Base-by-base conservation (phyloP, 176 grass and related monocot species). In the Phoenix roebelenii region DNA sequence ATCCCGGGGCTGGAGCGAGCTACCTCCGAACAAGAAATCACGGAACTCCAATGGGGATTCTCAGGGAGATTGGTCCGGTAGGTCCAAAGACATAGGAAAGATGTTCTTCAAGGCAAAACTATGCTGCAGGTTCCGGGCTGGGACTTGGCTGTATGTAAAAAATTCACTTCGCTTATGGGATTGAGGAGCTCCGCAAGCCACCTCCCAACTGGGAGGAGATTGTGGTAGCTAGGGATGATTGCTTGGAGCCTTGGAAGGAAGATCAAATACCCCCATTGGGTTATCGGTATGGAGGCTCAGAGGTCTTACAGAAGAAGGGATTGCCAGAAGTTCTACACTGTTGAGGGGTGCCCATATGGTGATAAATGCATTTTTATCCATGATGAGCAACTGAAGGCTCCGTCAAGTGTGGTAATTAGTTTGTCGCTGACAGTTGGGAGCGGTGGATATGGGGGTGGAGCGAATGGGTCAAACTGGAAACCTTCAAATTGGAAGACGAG, bases 41-140 rank as follows among this genome's bases (percentile, higher is more conserved):
- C 84, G 87, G 24, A 77, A 49, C 50, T 75, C 71, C 32, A 10
- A 39, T 2, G 32, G 32, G 32, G 32, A 39, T 51, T 63, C 65
- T 5, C 65, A 52, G 3, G 63, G 56, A 15, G 58, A 57, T 44
- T 58, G 68, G 51, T 69, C 54, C 44, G 66, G 78, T 72, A 94
- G 82, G 74, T 98, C 87, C 15, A 75, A 88, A 5, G 84, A 78
- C 3, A 83, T 98, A 15, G 87, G 87, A n/a, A 98, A 98, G 72
- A 92, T 98, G 93, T 98, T 98, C 84, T 98, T 98, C 81, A 92
- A 92, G 71, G 92, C 93, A 23, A 98, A 98, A 61, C 93, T 92
- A 19, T 98, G 93, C 81, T 88, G 87, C 76, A 88, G 91, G 66
- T 92, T 92, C 66, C 81, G 81, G 0, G 81, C 81, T 0, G 87